Base-by-base conservation (phyloP, 1,139 yeast genomes). In the Eremothecium sinecaudum region DNA sequence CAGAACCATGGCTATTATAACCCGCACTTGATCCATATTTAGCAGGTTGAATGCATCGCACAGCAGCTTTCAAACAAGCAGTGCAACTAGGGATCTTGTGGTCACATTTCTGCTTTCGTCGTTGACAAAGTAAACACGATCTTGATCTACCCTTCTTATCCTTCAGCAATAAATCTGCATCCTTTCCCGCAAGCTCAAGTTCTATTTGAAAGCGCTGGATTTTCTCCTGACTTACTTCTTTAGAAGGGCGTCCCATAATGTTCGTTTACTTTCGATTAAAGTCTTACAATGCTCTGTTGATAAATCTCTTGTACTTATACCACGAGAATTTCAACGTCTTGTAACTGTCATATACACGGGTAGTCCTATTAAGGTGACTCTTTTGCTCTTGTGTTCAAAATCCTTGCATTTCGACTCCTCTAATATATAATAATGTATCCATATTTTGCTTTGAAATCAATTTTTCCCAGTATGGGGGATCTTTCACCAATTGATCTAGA, bases 41-140 rank as follows among this genome's bases (percentile, higher is more conserved):
- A 4, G 71, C 71, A 0, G 80, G 80, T 46, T 74, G 77, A 3
- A 73, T 60, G 50, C 80, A 74, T 40, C 64, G 59, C 3, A 67
- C 71, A 17, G 68, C 71, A 0, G 79, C 75, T 45, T 71, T 71
- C 34, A 73, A 53, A 53, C 80, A 74, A 26, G 74, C 73, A 6
- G 79, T 70, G 46, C 80, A 74, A 28, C 72, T 63, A 2, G 80
- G 80, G 6, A 68, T 50, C 36, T 75, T 60, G 39, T 73, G 79
- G 44, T 74, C 79, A 53, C 80, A 74, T 44, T 70, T 66, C 45
- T 70, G 74, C 45, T 71, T 71, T 29, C 75, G 51, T 45, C 67
- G 66, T 41, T 70, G 73, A 39, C 76, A 71, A 13, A 70, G 48
- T 25, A 65, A 50, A 46, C 76, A 71, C 2, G 73, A 66, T 9